Base-by-base conservation (phyloP, 2,329 filamentous ascomycete species). In the Penicillium sp. region DNA sequence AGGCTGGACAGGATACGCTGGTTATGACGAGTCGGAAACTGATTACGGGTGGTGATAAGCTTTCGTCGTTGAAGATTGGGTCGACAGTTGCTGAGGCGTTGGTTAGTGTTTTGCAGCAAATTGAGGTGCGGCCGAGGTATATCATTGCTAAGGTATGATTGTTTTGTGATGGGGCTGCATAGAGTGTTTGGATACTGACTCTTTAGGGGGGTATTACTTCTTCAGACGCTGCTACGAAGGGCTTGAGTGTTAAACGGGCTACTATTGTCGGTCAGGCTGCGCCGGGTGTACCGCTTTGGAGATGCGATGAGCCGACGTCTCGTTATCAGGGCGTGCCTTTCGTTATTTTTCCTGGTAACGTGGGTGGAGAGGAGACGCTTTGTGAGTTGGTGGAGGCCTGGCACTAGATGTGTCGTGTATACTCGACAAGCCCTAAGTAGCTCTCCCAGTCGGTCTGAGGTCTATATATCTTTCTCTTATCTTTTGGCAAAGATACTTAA, bases 11-110 rank as follows among this genome's bases (percentile, higher is more conserved):
- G 32, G 80, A 83, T 43, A 78, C 81, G 0, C 66, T 83, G 0
- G 67, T 83, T 29, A 83, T 83, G 80, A 83, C 81, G 0, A 81
- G 78, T 32, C 72, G 81, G 0, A 72, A 75, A 31, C 65, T 83
- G 0, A 69, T 83, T 13, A 73, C 67, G 0, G 77, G 77, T 0
- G 61, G 61, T 0, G 77, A 82, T 52, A 78, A 76, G 29, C 64
- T 73, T 1, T 73, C 74, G 12, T 80, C 75, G 39, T 62, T 83
- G 9, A 72, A 76, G n/a, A 81, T 83, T 46, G 79, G 80, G 0
- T 71, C 74, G 1, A 71, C 69, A 0, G 74, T 83, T 8, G 80
- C 80, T 0, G 66, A 69, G 6, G 73, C 75, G 0, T 64, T 83
- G 18, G 80, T 82, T 0, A 65, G 65, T 1, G 76, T 83, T 37